Base-by-base conservation (phyloP, 2,329 filamentous ascomycete species). In the Stagonosporopsis vannaccii region DNA sequence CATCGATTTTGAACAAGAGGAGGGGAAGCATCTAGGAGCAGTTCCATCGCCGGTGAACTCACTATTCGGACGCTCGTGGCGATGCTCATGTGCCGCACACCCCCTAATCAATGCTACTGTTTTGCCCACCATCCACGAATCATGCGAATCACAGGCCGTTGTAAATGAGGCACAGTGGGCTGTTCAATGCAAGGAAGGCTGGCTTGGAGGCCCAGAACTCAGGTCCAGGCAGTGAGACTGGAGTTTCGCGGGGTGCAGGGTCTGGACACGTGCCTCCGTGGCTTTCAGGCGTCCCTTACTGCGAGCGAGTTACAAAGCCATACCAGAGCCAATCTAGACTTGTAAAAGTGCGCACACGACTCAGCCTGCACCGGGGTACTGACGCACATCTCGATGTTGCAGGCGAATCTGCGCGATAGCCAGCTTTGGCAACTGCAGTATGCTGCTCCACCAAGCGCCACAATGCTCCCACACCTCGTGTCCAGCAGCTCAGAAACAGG, bases 341-440 rank as follows among this genome's bases (percentile, higher is more conserved):
- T 13, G 13, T 22, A 41, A 30, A 23, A 22, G 23, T 26, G 25
- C 35, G 25, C 50, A 53, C 50, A 33, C 36, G 43, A 53, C 36
- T 36, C 50, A 37, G 51, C 22, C 12, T 22, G 11, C 22, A 15
- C n/a, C 19, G 36, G 35, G 33, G 19, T 13, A 28, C 13, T 12
- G 5, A 12, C 19, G 26, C 26, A 40, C 26, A 49, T 35, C 23
- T 15, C 33, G 12, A 25, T 35, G 28, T 32, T 53, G 47, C 51
- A 28, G 51, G 42, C 19, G 12, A n/a, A 22, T n/a, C 35, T 13
- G 30, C 9, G 37, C 26, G 19, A 47, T 23, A 33, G 25, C 41
- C 40, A 51, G 33, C 40, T 45, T 23, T 12, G 50, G 28, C 26
- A 42, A 20, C 32, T 37, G 43, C 32, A 22, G 32, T 28, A 28